Evolutionary conservation across 257 asterid species (phyloP).

Genomic region (Solanum piurae): DNA sequence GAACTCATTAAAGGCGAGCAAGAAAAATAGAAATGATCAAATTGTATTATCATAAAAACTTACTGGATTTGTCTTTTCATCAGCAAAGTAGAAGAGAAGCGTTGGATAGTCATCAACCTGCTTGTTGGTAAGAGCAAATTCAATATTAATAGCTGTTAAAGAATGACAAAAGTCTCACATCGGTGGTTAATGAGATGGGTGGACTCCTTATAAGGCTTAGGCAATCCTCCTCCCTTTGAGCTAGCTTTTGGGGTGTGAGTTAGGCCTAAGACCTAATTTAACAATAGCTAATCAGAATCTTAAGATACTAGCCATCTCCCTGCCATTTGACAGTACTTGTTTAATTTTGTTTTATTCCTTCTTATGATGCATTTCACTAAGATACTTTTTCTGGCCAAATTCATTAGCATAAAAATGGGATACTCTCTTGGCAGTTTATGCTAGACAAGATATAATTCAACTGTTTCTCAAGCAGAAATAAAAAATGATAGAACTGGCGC

Average conservation of each 20-base stretch:
- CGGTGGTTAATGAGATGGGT: too few relatives aligned
- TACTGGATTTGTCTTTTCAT: slow-evolving; percentile 66
- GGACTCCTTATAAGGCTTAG: too few relatives aligned
- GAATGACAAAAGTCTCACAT: too few relatives aligned
- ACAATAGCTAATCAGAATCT: neutral
- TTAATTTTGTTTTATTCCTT: neutral
- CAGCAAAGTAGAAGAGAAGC: slow-evolving; percentile 62
- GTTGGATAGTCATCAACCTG: slow-evolving; percentile 86
- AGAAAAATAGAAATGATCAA: neutral
- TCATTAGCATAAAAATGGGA: neutral
- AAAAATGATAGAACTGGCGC: neutral
- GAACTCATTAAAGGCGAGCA: neutral
- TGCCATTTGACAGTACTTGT: neutral
- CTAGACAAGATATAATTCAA: neutral
- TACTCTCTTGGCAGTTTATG: neutral
- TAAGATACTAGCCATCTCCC: neutral
- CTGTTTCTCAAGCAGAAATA: neutral
- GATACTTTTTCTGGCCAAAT: neutral
- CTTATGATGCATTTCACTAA: neutral
- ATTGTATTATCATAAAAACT: neutral
- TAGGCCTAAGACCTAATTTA: too few relatives aligned
- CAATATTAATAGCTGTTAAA: neutral
- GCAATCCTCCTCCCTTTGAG: too few relatives aligned
- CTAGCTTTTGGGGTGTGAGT: too few relatives aligned
- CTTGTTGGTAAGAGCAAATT: neutral